A percentile compares a stretch with the other conserved stretches of the same genome.
phyloP scores from a whole-genome alignment of 106 monocot species.

The Dendrobium chrysotoxum region DNA sequence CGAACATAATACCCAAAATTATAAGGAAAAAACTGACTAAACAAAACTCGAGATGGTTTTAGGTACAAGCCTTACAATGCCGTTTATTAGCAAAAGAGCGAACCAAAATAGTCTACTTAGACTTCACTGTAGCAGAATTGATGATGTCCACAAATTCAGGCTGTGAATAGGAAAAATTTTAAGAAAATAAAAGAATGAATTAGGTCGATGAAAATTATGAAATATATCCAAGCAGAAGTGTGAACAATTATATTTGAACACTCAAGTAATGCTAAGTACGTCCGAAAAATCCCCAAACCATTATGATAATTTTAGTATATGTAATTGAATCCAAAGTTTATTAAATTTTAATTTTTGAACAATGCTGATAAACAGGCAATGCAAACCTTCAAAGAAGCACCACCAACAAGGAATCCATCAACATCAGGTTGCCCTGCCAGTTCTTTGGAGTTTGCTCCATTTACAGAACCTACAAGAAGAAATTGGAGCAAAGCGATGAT shows the following conservation, averaged over 20 bases:
- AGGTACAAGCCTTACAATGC: no score
- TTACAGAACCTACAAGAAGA: constrained; percentile 58
- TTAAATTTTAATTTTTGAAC: no score
- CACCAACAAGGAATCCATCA: constrained; percentile 83
- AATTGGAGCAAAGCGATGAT: not conserved
- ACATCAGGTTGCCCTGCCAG: constrained; percentile 60
- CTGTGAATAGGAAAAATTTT: constrained; percentile 21
- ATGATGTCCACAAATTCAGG: constrained; percentile 83
- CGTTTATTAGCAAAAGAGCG: no score
- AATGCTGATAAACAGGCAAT: not conserved
- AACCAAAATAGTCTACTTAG: not conserved
- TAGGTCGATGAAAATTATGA: not conserved
- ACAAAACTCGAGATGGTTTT: no score
- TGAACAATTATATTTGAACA: no score
- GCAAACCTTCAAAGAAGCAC: constrained; percentile 79
- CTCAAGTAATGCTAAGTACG: no score
- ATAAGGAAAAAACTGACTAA: no score
- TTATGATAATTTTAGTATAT: no score
- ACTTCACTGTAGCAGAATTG: constrained; percentile 67
- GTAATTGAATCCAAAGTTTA: no score
- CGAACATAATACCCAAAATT: no score
- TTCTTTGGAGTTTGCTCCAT: constrained; percentile 61
- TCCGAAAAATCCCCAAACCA: no score
- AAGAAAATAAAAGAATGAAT: not conserved
- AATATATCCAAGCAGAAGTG: not conserved